Percentiles rank a stretch among this genome's conserved stretches.
These are phyloP conservation scores for Alloteropsis semialata DNA, from an alignment of 176 grass and related monocot species.

Conservation along the genomic window DNA sequence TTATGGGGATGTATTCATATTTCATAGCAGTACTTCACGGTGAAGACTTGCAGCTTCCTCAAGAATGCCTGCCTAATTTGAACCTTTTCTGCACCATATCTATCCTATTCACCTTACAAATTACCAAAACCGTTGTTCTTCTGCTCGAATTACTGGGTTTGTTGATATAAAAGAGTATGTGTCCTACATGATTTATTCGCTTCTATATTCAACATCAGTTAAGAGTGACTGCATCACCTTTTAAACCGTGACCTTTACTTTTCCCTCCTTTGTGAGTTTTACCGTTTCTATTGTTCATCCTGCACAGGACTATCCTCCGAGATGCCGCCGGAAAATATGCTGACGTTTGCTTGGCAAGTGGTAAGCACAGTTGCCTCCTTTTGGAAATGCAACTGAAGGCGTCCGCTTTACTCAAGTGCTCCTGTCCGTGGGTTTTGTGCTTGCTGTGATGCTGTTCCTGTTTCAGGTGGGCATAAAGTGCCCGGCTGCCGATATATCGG, in stretches of 20 bases:
- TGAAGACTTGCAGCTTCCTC: slow-evolving; percentile 14
- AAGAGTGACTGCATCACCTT: background rate
- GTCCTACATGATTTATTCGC: background rate
- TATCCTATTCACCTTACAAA: background rate
- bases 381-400: background rate
- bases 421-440: background rate
- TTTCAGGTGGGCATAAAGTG: slow-evolving; percentile 36
- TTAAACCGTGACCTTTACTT: background rate
- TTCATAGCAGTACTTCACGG: too few species aligned
- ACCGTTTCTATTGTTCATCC: background rate
- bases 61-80: background rate
- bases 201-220: background rate
- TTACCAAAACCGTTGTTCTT: background rate
- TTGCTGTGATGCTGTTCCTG: background rate
- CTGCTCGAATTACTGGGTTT: background rate
- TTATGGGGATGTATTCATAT: too few species aligned
- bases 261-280: background rate
- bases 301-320: slow-evolving; percentile 31
- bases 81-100: background rate
- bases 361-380: slow-evolving; percentile 24
- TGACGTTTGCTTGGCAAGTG: slow-evolving; percentile 52
- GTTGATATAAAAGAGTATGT: background rate
- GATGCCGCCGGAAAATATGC: slow-evolving; percentile 38
- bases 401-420: background rate
- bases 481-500: slow-evolving; percentile 21